Evolutionary conservation across 1,139 yeast genomes (phyloP).

Genomic region (Geotrichum europaeum): DNA sequence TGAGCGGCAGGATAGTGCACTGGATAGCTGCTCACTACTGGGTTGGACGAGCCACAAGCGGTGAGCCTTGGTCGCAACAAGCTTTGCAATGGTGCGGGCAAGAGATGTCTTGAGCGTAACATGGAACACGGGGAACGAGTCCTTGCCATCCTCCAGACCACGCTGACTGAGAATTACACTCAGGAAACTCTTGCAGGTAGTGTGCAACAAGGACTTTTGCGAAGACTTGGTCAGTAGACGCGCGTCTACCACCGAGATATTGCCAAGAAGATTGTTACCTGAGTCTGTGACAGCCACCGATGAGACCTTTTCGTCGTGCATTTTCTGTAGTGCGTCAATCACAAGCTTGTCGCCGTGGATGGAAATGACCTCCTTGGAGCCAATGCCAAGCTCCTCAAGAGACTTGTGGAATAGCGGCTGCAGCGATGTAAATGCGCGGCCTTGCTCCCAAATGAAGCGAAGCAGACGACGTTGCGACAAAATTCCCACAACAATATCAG

Average conservation of each 20-base stretch:
- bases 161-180: constrained; percentile 79
- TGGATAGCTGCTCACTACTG: constrained; percentile 12
- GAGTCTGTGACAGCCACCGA: constrained; percentile 92
- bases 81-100: constrained; percentile 85
- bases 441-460: constrained; percentile 84
- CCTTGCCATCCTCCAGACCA: constrained; percentile 91
- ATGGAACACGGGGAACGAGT: constrained; percentile 93
- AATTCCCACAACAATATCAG: constrained; percentile 49
- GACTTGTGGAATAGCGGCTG: constrained; percentile 67
- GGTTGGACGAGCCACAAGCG: constrained; percentile 86
- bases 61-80: constrained; percentile 92
- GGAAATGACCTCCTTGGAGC: constrained; percentile 62
- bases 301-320: constrained; percentile 79
- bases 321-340: constrained; percentile 76
- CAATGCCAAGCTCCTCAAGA: constrained; percentile 61
- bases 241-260: constrained; percentile 90
- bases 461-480: constrained; percentile 84
- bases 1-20: constrained; percentile 27
- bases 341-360: constrained; percentile 80
- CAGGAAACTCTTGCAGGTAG: constrained; percentile 80
- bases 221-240: constrained; percentile 76
- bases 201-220: constrained; percentile 72
- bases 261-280: constrained; percentile 70
- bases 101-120: constrained; percentile 73
- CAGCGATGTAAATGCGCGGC: constrained; percentile 73